These are phyloP conservation scores for Trifolium dubium DNA, from an alignment of 306 rosid genomes.

Conservation along the genomic window DNA sequence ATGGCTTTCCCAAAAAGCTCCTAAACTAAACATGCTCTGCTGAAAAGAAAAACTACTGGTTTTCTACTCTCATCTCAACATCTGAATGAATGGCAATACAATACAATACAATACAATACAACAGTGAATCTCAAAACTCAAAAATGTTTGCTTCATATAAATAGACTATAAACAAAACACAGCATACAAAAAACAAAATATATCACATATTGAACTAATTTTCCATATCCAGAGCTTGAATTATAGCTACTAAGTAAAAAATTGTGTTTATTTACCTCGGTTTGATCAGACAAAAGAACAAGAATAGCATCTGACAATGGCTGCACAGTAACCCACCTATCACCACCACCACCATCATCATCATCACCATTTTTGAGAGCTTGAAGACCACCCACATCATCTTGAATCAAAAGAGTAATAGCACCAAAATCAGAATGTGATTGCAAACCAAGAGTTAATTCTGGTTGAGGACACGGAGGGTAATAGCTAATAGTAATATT, in stretches of 20 bases:
- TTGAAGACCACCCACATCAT: slow-evolving; percentile 88
- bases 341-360: slow-evolving; percentile 42
- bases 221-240: background rate
- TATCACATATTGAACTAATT: slow-evolving; percentile 2
- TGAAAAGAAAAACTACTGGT: background rate
- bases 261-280: slow-evolving; percentile 63
- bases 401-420: slow-evolving; percentile 80
- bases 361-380: slow-evolving; percentile 51
- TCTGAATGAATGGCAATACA: slow-evolving; percentile 5
- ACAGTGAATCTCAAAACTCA: background rate
- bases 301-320: slow-evolving; percentile 74
- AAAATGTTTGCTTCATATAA: background rate
- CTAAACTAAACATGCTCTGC: background rate
- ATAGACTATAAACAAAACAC: background rate
- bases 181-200: background rate
- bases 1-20: slow-evolving; percentile 8
- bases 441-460: slow-evolving; percentile 86
- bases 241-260: background rate
- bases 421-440: slow-evolving; percentile 89
- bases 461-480: slow-evolving; percentile 88
- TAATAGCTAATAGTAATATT: slow-evolving; percentile 86
- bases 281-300: slow-evolving; percentile 83
- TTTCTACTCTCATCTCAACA: background rate
- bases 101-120: slow-evolving; percentile 7
- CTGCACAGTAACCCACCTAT: slow-evolving; percentile 67